Percentiles rank a stretch among this genome's conserved stretches.
Conservation (phyloP, 108 stramenopile genomes). For the Mayamaea pseudoterrestris region DNA sequence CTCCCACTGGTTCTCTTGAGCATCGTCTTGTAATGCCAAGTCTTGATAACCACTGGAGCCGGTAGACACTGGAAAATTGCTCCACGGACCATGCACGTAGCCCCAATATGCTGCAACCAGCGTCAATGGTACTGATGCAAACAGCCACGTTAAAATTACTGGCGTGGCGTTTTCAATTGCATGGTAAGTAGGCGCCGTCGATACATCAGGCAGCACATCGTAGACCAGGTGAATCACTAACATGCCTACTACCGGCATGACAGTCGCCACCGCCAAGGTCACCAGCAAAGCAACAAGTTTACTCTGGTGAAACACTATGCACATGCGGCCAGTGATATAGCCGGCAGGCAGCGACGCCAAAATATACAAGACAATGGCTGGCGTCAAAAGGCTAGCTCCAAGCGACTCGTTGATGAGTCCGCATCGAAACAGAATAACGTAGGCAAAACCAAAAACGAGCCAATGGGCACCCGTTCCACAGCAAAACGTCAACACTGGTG, state of each 20-base stretch:
- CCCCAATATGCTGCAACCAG: not conserved
- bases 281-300: not conserved
- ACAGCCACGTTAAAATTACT: not conserved
- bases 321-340: not conserved
- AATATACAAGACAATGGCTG: constrained; percentile 1
- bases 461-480: constrained; percentile 3
- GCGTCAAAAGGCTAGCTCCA: not conserved
- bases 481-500: constrained; percentile 2
- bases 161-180: not conserved
- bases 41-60: constrained; percentile 1
- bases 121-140: not conserved
- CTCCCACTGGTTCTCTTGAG: not conserved
- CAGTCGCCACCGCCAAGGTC: not conserved
- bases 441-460: not conserved
- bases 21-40: not conserved
- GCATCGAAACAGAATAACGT: constrained; percentile 1
- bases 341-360: not conserved
- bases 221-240: not conserved
- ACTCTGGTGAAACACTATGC: not conserved
- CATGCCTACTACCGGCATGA: not conserved
- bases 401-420: constrained; percentile 2
- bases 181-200: not conserved
- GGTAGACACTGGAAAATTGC: not conserved
- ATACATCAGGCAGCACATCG: constrained; percentile 1
- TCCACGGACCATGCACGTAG: not conserved